phyloP scores from a whole-genome alignment of 1,139 yeast genomes.

The Saccharomyces hybrid region DNA sequence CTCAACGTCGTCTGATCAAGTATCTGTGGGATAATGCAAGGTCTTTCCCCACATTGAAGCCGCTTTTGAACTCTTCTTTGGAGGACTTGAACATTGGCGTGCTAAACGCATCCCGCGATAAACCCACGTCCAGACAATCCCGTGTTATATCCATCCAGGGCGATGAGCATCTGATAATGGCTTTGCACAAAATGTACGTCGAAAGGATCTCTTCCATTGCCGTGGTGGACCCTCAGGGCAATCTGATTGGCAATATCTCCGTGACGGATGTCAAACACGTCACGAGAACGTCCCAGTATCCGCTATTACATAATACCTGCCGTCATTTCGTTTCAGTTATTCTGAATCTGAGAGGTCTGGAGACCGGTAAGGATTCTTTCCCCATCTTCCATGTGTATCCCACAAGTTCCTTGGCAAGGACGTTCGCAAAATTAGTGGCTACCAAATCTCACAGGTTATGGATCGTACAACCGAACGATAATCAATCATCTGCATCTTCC shows the following conservation, averaged over 20 bases:
- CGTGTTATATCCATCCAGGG: constrained; percentile 71
- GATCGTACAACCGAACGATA: constrained; percentile 53
- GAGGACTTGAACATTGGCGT: constrained; percentile 29
- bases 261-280: constrained; percentile 86
- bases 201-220: constrained; percentile 83
- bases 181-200: constrained; percentile 71
- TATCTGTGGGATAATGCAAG: constrained; percentile 91
- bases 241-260: constrained; percentile 80
- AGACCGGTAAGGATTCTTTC: constrained; percentile 77
- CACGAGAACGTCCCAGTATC: constrained; percentile 74
- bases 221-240: constrained; percentile 71
- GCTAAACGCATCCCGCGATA: constrained; percentile 17
- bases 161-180: constrained; percentile 77
- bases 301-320: constrained; percentile 68
- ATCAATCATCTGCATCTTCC: constrained; percentile 3
- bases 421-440: constrained; percentile 89
- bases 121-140: constrained; percentile 22
- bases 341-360: constrained; percentile 76
- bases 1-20: constrained; percentile 77
- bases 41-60: constrained; percentile 71
- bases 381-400: constrained; percentile 89
- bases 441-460: constrained; percentile 87
- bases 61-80: constrained; percentile 53
- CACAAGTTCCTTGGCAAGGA: constrained; percentile 70
- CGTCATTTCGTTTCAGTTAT: constrained; percentile 79